Percentiles rank a stretch among this genome's conserved stretches.
phyloP scores from a whole-genome alignment of 2,329 filamentous ascomycete species.

The Aspergillus sp. region DNA sequence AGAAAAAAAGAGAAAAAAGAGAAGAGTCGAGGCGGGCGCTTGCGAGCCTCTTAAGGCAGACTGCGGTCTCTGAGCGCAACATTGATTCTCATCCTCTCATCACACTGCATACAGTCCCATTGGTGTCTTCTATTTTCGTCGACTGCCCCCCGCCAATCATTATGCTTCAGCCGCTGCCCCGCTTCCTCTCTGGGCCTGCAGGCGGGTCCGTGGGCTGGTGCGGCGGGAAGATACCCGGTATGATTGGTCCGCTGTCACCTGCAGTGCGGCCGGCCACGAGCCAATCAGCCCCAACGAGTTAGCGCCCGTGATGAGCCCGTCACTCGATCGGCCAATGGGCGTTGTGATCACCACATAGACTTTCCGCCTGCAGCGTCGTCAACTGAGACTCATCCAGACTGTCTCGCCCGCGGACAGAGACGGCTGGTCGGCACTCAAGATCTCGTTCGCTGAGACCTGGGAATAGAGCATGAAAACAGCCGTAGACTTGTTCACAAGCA shows the following conservation, averaged over 20 bases:
- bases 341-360: conserved; percentile 1
- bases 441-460: too few species aligned
- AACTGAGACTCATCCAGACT: too few species aligned
- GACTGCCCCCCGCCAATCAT: neutral
- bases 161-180: neutral
- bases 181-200: neutral
- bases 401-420: too few species aligned
- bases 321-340: neutral
- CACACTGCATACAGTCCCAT: conserved; percentile 6
- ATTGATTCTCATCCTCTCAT: conserved; percentile 10
- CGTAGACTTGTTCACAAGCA: too few species aligned
- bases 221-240: conserved; percentile 10
- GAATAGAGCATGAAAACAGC: too few species aligned
- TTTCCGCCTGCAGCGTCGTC: neutral
- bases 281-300: conserved; percentile 16
- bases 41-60: conserved; percentile 19
- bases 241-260: conserved; percentile 6
- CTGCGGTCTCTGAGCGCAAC: neutral
- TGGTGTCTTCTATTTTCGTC: conserved; percentile 7
- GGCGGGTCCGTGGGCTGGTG: neutral
- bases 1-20: conserved; percentile 48
- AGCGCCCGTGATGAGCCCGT: conserved; percentile 20
- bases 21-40: conserved; percentile 18
- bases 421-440: too few species aligned
- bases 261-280: conserved; percentile 11